These are phyloP conservation scores for Fragilaria crotonensis DNA, from an alignment of 108 stramenopile species.

Conservation along the genomic window DNA sequence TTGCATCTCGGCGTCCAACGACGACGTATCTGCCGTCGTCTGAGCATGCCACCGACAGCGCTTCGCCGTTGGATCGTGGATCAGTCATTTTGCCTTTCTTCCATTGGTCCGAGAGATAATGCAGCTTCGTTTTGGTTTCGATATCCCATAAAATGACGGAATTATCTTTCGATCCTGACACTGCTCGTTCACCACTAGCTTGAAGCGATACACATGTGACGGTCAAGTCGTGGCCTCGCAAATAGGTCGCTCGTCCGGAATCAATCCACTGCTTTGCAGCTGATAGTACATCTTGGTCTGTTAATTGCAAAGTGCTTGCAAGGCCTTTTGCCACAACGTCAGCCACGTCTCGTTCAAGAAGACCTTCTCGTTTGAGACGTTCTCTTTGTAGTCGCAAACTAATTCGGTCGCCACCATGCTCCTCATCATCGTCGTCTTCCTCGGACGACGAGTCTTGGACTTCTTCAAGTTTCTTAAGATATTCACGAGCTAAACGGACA, in stretches of 20 bases:
- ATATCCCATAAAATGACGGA: conserved; percentile 88
- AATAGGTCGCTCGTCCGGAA: conserved; percentile 32
- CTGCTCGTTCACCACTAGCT: conserved; percentile 37
- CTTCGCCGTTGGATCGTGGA: conserved; percentile 67
- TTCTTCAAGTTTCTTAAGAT: conserved; percentile 60
- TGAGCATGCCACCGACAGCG: conserved; percentile 84
- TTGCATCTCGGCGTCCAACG: conserved; percentile 84
- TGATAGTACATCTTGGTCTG: neutral
- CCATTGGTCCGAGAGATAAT: conserved; percentile 32
- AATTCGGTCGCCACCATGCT: conserved; percentile 29
- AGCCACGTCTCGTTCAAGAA: conserved; percentile 49
- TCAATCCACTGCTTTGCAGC: conserved; percentile 53
- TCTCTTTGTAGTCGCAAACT: conserved; percentile 37
- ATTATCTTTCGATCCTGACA: conserved; percentile 95
- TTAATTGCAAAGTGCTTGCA: conserved; percentile 11
- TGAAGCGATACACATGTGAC: conserved; percentile 86
- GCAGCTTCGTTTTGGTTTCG: conserved; percentile 48
- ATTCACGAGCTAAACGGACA: conserved; percentile 73
- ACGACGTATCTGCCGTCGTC: conserved; percentile 91
- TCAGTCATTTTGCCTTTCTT: conserved; percentile 16
- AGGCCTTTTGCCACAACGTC: conserved; percentile 39
- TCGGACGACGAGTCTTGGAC: conserved; percentile 19
- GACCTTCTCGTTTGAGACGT: conserved; percentile 60
- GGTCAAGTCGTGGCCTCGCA: conserved; percentile 74
- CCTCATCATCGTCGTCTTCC: conserved; percentile 23